A percentile compares a stretch with the other conserved stretches of the same genome.
These are phyloP conservation scores for Aspergillus felis DNA, from an alignment of 2,329 filamentous ascomycete genomes.

Conservation along the genomic window DNA sequence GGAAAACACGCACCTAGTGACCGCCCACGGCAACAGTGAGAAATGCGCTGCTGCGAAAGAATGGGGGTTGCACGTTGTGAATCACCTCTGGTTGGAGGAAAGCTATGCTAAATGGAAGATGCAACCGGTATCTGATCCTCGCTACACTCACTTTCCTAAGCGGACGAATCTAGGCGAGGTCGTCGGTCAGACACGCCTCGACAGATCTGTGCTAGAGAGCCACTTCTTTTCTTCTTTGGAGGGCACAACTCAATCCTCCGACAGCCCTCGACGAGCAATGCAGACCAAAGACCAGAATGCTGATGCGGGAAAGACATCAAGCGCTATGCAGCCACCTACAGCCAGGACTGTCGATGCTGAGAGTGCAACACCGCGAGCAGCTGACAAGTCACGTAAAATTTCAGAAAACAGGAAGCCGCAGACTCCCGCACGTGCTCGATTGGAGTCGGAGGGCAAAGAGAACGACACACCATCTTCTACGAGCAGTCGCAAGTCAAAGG, in stretches of 20 bases:
- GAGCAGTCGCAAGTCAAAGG: slow-evolving; percentile 81
- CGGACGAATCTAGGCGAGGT: slow-evolving; percentile 91
- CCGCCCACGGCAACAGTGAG: slow-evolving; percentile 82
- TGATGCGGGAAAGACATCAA: slow-evolving; percentile 12
- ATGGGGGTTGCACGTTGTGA: slow-evolving; percentile 86
- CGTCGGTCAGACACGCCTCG: slow-evolving; percentile 81
- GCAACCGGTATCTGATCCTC: slow-evolving; percentile 66
- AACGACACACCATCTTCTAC: slow-evolving; percentile 76
- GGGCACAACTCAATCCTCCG: slow-evolving; percentile 15
- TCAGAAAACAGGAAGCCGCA: slow-evolving; percentile 34
- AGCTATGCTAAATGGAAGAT: slow-evolving; percentile 86
- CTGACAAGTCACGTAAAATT: slow-evolving; percentile 25
- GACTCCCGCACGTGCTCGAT: slow-evolving; percentile 53
- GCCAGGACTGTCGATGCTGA: slow-evolving; percentile 18
- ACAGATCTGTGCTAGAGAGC: slow-evolving; percentile 68
- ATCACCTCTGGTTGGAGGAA: slow-evolving; percentile 96
- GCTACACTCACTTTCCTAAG: slow-evolving; percentile 81
- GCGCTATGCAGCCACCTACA: slow-evolving; percentile 19
- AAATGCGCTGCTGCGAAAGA: slow-evolving; percentile 90
- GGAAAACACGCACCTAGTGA: slow-evolving; percentile 94
- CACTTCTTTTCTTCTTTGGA: slow-evolving; percentile 52
- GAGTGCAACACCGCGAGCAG: slow-evolving; percentile 23
- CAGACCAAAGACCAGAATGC: slow-evolving; percentile 35
- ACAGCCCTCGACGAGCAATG: slow-evolving; percentile 27
- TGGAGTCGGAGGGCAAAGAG: slow-evolving; percentile 65